Evolutionary conservation across 169 alveolate genomes (phyloP).

Genomic region (Blepharisma undulans): DNA sequence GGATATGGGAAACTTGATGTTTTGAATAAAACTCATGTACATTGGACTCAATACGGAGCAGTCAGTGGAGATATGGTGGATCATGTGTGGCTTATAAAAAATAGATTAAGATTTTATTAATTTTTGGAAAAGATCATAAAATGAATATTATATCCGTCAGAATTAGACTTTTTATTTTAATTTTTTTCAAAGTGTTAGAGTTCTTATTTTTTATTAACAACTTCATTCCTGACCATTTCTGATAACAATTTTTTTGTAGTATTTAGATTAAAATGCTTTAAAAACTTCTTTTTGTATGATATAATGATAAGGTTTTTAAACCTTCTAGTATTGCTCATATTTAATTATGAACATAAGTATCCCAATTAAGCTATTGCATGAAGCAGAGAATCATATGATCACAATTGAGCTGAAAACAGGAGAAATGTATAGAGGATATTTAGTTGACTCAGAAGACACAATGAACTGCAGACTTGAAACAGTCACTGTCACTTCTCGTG

Average conservation of each 20-base stretch:
- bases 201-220: no score
- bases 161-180: no score
- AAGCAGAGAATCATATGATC: conserved; percentile 98
- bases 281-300: no score
- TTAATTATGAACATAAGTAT: conserved; percentile 92
- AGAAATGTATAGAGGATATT: conserved; percentile 93
- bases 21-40: conserved; percentile 1
- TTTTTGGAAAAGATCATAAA: no score
- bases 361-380: conserved; percentile 97
- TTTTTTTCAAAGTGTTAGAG: no score
- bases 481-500: conserved; percentile 95
- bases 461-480: conserved; percentile 98
- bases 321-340: not conserved
- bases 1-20: conserved; percentile 23
- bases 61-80: not conserved
- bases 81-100: not conserved
- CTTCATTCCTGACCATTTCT: no score
- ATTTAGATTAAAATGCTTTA: no score
- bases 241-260: no score
- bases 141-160: no score
- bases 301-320: no score
- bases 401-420: conserved; percentile 97
- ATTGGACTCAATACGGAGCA: not conserved
- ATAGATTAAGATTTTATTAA: not conserved
- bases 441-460: conserved; percentile 94